Evolutionary conservation across 257 asterid genomes (phyloP), one percentile per base, ranked within the genome.

Genomic region (Striga asiatica): DNA sequence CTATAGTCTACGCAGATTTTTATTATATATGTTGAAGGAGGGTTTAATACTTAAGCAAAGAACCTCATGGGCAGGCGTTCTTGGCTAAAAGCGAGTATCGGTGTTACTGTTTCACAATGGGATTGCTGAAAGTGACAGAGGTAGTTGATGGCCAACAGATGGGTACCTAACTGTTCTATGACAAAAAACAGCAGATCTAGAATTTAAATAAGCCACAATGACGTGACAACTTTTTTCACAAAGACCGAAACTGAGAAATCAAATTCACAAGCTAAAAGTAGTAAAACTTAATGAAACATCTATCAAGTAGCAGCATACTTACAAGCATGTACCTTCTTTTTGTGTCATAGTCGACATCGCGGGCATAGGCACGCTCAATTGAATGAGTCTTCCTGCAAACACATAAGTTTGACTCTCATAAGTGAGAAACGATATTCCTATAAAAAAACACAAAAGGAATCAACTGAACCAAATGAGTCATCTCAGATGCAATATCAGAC

Each of bases 251-350:
- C n/a, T 37, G 43, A 41, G 17, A 41, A 41, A 41, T 18, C 1
- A 13, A n/a, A 3, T 4, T 6, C 9, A 16, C 48, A 41, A 11
- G 18, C 23, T 16, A 13, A 0, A 38, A 41, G 32, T 13, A 14
- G 2, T 6, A 23, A 31, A 38, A 64, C 50, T 46, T 41, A n/a
- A n/a, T n/a, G n/a, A 31, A 57, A 41, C 52, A 55, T 18, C 14
- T 37, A 50, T 39, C 60, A 65, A 67, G 62, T 58, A 46, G 73
- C 50, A 19, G 70, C 56, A 66, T 64, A 79, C 99, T 82, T 78
- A 92, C 99, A 68, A 88, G 94, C 71, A 62, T 76, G 78, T 81
- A 70, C 75, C 83, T 79, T 78, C 74, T 88, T 75, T n/a, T 88
- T 78, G 69, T 76, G 73, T 84, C 79, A 69, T 92, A 92, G 62